Conservation (phyloP, 1,284 basidiomycete genomes). For the Microstroma glucosiphilum region DNA sequence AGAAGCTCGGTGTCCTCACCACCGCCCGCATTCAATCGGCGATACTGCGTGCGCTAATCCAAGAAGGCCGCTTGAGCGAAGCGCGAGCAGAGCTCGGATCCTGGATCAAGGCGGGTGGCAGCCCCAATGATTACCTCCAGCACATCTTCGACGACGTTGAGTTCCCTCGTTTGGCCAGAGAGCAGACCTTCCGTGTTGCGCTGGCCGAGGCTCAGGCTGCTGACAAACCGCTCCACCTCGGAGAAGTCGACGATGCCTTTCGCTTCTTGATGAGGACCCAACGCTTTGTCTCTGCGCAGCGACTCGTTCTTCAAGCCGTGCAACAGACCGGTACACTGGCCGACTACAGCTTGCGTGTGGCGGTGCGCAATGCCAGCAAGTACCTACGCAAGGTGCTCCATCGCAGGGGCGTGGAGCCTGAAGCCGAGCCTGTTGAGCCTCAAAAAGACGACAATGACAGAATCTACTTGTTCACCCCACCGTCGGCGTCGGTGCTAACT, state of each 20-base stretch:
- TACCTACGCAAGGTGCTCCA: constrained; percentile 15
- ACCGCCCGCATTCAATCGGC: constrained; percentile 28
- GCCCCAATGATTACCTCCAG: constrained; percentile 21
- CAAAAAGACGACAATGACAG: too few relatives aligned
- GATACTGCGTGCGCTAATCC: constrained; percentile 22
- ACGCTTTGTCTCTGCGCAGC: constrained; percentile 21
- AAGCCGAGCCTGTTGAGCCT: too few relatives aligned
- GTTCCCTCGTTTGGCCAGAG: neutral
- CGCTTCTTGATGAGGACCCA: constrained; percentile 16
- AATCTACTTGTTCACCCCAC: too few relatives aligned
- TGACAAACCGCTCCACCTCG: constrained; percentile 13
- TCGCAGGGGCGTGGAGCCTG: neutral
- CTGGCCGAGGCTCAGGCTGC: constrained; percentile 13
- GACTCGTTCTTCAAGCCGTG: constrained; percentile 19
- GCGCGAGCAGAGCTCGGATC: constrained; percentile 20
- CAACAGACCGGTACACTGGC: constrained; percentile 13
- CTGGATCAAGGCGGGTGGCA: constrained; percentile 16
- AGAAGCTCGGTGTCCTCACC: constrained; percentile 16
- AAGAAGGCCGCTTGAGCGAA: constrained; percentile 10
- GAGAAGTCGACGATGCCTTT: constrained; percentile 20
- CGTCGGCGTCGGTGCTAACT: too few relatives aligned
- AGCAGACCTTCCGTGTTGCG: constrained; percentile 5
- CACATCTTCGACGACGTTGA: constrained; percentile 16
- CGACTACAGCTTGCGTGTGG: constrained; percentile 20
- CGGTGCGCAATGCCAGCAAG: constrained; percentile 13